Base-by-base conservation (phyloP, 192 early-diverging fungal species). In the Gonapodya sp. region DNA sequence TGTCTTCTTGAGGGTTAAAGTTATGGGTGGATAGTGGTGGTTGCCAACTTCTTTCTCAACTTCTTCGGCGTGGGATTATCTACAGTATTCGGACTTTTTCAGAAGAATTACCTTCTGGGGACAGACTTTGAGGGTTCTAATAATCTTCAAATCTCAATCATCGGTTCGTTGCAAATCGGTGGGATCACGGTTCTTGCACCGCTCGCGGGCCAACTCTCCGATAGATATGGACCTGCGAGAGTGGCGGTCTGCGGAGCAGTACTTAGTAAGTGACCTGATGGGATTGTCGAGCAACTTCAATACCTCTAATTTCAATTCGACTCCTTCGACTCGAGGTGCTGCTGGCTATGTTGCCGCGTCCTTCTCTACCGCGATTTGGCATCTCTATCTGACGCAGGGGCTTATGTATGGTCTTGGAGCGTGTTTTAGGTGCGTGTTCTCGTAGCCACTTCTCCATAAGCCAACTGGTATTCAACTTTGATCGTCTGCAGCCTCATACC, bases 341-440 rank as follows among this genome's bases (percentile, higher is more conserved):
- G 75, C 8, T 33, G 75, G 30, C 30, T 77, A 32, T 33, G 31
- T 92, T 2, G 81, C 91, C 1, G 89, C 91, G 16, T 89, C 88
- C 35, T 92, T 91, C 81, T 83, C 89, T 16, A 92, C 86, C 18
- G 80, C 89, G 77, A 82, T 91, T 0, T 93, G 92, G 92, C 90
- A 92, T 72, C 82, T 93, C 31, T 93, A 90, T 72, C 79, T 93
- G 2, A 82, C 91, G 0, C 88, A 93, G 36, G 92, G 92, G 0
- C 75, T 93, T 31, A 74, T 93, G 32, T 92, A 87, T 80, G 92
- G 92, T 31, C 1, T 91, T 18, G 92, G 92, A 8, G 81, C 82
- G 34, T 86, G 87, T 46, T 79, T 93, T n/a, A n/a, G n/a, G n/a
- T n/a, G n/a, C 90, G 30, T 64, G 90, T 0, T 89, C 86, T 35